Evolutionary conservation across 768 basidiomycete genomes (phyloP), one percentile per base, ranked within the genome.

Genomic region (Boletus insuetus): DNA sequence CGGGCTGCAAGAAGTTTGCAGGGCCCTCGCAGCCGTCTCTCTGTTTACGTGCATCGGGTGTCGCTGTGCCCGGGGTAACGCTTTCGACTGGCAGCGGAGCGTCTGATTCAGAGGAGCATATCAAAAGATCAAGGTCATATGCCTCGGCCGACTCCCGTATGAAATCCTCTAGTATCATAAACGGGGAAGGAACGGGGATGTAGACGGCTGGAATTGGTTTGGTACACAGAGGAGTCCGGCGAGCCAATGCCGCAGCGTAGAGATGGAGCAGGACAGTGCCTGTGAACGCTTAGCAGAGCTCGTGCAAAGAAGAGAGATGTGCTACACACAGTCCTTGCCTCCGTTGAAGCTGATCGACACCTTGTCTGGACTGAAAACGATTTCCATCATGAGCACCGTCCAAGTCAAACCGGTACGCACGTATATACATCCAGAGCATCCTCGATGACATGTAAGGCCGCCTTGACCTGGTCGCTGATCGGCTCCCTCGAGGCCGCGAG

Each of bases 281-380:
- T 98, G 65, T 46, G 50, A 44, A 54, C 51, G 9, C 39, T 62
- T 12, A 60, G 49, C 39, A 32, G 22, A 26, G 38, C 35, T 14
- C 11, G 10, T 12, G 34, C 4, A 26, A 26, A 32, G 44, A 26
- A 32, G 44, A 45, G 31, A 31, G 10, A 31, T 8, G 22, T n/a
- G 14, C 26, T 14, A 77, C 86, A 63, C 64, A 96, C 97, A 99
- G 68, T 99, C 97, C 71, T 99, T 99, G 49, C 97, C 97, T 11
- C 97, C 97, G 62, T 98, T 99, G 76, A 98, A 99, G 72, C 94
- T 97, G 56, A 99, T 78, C 3, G 94, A 87, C 5, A 94, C 74
- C 52, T 79, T 76, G 35, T 87, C 82, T 64, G 81, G 78, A 47
- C 92, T 91, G 69, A 54, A 53, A 50, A 49, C 50, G 37, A 22